phyloP scores from a whole-genome alignment of 495 filamentous ascomycete genomes.

The Aspergillus homomorphus region DNA sequence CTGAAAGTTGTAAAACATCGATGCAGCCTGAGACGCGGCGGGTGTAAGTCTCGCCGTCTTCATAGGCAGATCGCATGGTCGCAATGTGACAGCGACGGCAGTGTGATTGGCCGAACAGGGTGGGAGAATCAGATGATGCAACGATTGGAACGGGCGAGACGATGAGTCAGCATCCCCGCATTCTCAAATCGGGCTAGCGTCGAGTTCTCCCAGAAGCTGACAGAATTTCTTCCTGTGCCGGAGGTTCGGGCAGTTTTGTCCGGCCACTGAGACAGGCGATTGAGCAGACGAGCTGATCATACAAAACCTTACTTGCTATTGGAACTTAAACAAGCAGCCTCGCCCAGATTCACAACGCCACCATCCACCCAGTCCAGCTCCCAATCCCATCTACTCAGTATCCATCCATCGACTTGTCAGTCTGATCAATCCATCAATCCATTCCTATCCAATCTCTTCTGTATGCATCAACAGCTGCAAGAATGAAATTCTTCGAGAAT shows the following conservation, averaged over 20 bases:
- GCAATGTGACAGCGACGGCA: neutral
- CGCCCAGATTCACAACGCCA: constrained; percentile 11
- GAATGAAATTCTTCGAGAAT: constrained; percentile 87
- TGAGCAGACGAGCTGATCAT: constrained; percentile 16
- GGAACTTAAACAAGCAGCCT: constrained; percentile 5
- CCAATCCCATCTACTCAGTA: neutral
- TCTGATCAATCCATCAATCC: constrained; percentile 7
- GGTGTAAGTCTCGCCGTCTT: neutral
- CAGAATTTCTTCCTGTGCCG: constrained; percentile 19
- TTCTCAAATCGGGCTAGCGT: constrained; percentile 18
- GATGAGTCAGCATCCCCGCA: constrained; percentile 14
- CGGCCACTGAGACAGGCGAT: constrained; percentile 15
- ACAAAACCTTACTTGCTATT: neutral
- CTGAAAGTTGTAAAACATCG: neutral
- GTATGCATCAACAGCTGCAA: constrained; percentile 31
- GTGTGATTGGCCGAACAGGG: neutral
- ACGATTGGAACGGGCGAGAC: neutral
- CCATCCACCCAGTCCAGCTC: constrained; percentile 8
- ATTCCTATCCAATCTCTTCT: constrained; percentile 6
- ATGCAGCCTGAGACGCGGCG: neutral
- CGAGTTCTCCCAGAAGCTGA: constrained; percentile 11
- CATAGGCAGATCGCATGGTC: neutral
- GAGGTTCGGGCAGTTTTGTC: constrained; percentile 15
- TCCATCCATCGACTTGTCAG: neutral
- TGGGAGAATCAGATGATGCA: constrained; percentile 5